Conservation (phyloP, 2,329 filamentous ascomycete species). For the Botrytis tulipae region DNA sequence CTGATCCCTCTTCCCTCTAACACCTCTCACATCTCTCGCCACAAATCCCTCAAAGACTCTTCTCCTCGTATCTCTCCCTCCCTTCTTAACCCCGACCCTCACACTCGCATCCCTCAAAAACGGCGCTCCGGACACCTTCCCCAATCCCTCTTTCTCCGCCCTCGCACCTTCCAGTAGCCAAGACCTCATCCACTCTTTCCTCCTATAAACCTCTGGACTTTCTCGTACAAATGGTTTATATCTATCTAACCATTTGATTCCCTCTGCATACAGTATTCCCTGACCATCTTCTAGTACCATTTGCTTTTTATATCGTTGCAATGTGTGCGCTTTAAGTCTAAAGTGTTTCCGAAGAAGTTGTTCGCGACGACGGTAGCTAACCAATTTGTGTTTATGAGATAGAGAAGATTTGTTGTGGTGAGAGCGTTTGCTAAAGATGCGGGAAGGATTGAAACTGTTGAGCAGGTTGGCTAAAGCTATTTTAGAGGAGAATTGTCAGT, state of each 20-base stretch:
- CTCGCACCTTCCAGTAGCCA: neutral
- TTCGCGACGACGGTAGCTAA: neutral
- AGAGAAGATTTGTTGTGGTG: neutral
- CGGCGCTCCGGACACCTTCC: neutral
- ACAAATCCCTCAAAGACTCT: conserved; percentile 1
- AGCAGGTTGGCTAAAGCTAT: neutral
- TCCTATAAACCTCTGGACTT: neutral
- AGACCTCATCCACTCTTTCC: neutral
- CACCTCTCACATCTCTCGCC: neutral
- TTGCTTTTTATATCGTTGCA: neutral
- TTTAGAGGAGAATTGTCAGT: neutral
- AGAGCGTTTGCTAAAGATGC: neutral
- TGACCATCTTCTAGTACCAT: neutral
- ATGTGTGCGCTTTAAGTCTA: neutral
- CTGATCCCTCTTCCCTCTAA: neutral
- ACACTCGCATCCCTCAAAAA: neutral
- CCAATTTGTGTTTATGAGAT: neutral
- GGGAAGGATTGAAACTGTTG: neutral
- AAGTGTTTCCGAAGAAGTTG: neutral
- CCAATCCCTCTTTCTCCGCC: neutral
- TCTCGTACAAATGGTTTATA: neutral
- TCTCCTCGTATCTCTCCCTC: conserved; percentile 6
- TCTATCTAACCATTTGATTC: neutral
- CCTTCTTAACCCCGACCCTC: neutral
- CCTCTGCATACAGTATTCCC: neutral